These are phyloP conservation scores for Leccinum broughii DNA, from an alignment of 768 basidiomycete genomes.

Conservation along the genomic window DNA sequence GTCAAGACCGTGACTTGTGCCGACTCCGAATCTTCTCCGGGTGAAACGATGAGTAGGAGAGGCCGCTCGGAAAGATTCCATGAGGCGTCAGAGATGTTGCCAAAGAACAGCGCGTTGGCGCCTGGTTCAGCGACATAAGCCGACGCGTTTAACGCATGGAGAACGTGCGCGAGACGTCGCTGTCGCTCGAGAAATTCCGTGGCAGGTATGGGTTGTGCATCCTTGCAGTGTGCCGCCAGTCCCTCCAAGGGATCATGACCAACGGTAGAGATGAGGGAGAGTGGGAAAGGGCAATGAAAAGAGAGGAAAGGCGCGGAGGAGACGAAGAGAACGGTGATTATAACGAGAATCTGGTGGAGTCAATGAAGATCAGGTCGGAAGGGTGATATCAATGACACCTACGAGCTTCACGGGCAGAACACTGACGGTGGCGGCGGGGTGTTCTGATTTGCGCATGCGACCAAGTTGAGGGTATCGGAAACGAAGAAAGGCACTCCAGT, in stretches of 20 bases:
- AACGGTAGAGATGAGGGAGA: background rate
- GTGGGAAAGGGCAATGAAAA: background rate
- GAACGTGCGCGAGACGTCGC: slow-evolving; percentile 46
- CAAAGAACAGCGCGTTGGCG: slow-evolving; percentile 67
- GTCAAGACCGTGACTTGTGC: slow-evolving; percentile 64
- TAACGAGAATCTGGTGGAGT: slow-evolving; percentile 12
- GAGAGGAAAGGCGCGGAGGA: slow-evolving; percentile 6
- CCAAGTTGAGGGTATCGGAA: background rate
- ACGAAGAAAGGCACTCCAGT: background rate
- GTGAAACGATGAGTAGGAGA: slow-evolving; percentile 64
- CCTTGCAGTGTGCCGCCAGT: slow-evolving; percentile 45
- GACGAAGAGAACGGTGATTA: slow-evolving; percentile 5
- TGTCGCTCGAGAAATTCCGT: slow-evolving; percentile 57
- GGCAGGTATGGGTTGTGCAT: slow-evolving; percentile 47
- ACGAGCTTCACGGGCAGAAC: slow-evolving; percentile 14
- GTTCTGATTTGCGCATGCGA: slow-evolving; percentile 13
- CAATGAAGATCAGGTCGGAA: slow-evolving; percentile 2
- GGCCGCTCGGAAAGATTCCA: slow-evolving; percentile 84
- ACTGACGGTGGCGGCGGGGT: background rate
- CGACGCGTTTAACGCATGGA: slow-evolving; percentile 51
- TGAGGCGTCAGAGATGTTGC: slow-evolving; percentile 58
- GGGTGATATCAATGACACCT: background rate
- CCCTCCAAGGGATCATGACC: slow-evolving; percentile 22
- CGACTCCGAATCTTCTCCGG: slow-evolving; percentile 38
- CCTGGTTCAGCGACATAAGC: slow-evolving; percentile 84